Evolutionary conservation across 31 red algal genomes (phyloP).

Genomic region (Porphyra umbilicalis): DNA sequence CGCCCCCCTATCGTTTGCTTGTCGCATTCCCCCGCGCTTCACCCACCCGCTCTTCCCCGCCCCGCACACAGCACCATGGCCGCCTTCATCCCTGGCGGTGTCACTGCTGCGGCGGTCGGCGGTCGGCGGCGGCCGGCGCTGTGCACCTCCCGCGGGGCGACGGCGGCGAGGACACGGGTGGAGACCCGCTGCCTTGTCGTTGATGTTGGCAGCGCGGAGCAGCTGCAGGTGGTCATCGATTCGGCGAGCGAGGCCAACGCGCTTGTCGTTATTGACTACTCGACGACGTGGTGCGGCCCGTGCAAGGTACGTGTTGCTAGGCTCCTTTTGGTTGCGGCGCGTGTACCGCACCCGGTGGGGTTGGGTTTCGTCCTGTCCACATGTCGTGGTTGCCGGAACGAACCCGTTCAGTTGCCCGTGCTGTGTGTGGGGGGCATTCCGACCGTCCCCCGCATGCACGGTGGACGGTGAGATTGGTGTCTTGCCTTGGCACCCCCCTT

Average conservation of each 20-base stretch:
- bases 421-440: too few relatives aligned
- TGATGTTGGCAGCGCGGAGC: not conserved
- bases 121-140: not conserved
- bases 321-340: not conserved
- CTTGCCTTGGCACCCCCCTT: too few relatives aligned
- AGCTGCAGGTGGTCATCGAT: slow-evolving; percentile 15
- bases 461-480: too few relatives aligned
- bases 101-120: not conserved
- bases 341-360: too few relatives aligned
- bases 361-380: too few relatives aligned
- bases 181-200: not conserved
- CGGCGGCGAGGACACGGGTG: not conserved
- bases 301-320: slow-evolving; percentile 55
- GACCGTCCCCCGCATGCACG: too few relatives aligned
- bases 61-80: too few relatives aligned
- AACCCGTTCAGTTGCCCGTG: too few relatives aligned
- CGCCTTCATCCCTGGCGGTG: not conserved
- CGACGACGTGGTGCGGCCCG: slow-evolving; percentile 93
- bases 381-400: too few relatives aligned
- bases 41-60: too few relatives aligned
- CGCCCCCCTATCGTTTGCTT: too few relatives aligned
- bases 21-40: too few relatives aligned
- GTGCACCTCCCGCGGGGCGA: not conserved
- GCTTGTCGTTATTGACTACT: slow-evolving; percentile 81
- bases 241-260: slow-evolving; percentile 10